Conservation (phyloP, 1,139 yeast species). For the Saccharomycopsis crataegensis region DNA sequence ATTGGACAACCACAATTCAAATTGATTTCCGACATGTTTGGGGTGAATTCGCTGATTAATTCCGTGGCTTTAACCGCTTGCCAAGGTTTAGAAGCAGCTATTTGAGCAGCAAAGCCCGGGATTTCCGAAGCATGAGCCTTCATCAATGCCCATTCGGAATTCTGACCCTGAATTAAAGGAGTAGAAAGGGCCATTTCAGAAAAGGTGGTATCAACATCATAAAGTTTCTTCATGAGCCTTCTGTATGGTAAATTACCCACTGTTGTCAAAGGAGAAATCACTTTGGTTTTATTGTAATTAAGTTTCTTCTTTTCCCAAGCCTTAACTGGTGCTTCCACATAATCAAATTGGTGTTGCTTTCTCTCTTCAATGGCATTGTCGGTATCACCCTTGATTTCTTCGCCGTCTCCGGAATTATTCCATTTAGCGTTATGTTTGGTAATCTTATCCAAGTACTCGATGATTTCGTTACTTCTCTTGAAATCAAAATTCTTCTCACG, state of each 20-base stretch:
- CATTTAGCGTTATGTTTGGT: slow-evolving; percentile 32
- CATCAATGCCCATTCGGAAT: slow-evolving; percentile 96
- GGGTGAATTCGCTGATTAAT: slow-evolving; percentile 48
- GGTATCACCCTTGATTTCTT: slow-evolving; percentile 22
- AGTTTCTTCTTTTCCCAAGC: slow-evolving; percentile 75
- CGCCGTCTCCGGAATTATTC: slow-evolving; percentile 18
- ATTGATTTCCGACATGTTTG: slow-evolving; percentile 67
- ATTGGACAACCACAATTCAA: slow-evolving; percentile 97
- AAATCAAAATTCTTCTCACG: slow-evolving; percentile 59
- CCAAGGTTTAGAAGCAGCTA: slow-evolving; percentile 90
- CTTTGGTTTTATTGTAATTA: slow-evolving; percentile 64
- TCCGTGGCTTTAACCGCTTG: slow-evolving; percentile 91
- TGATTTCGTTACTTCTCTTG: slow-evolving; percentile 45
- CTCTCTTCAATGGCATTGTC: slow-evolving; percentile 24
- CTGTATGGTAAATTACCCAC: slow-evolving; percentile 96
- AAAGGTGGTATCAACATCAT: slow-evolving; percentile 88
- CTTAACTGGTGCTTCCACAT: slow-evolving; percentile 69
- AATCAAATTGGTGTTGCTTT: slow-evolving; percentile 43
- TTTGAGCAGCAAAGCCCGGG: slow-evolving; percentile 90
- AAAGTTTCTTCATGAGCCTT: slow-evolving; percentile 74
- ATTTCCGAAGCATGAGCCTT: slow-evolving; percentile 77
- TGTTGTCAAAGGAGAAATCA: slow-evolving; percentile 92
- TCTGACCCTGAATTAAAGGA: slow-evolving; percentile 82
- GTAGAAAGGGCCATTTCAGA: slow-evolving; percentile 90
- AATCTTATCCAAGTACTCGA: slow-evolving; percentile 48